phyloP scores from a whole-genome alignment of 148 eudicot species.

The Beta vulgaris region DNA sequence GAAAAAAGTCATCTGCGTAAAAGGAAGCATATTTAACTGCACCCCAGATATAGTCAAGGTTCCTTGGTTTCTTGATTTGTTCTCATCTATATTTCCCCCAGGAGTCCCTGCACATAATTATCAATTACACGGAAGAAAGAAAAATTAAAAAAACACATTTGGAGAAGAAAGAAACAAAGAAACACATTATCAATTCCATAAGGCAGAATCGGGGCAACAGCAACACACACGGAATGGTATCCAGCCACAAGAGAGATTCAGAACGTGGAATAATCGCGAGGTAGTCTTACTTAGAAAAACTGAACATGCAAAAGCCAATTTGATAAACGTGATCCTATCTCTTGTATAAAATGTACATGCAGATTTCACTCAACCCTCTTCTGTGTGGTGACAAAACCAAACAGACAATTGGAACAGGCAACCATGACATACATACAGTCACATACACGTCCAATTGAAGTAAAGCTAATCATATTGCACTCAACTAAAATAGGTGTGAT shows the following conservation, averaged over 20 bases:
- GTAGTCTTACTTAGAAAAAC: neutral
- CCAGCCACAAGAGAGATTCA: neutral
- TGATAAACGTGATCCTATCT: neutral
- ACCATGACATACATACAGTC: neutral
- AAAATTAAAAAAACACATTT: neutral
- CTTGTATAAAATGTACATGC: neutral
- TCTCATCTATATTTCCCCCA: slow-evolving; percentile 51
- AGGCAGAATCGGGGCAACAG: neutral
- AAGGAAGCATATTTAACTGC: slow-evolving; percentile 76
- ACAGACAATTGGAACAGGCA: neutral
- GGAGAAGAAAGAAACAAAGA: neutral
- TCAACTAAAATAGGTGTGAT: neutral
- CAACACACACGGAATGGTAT: neutral
- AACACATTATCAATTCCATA: no score
- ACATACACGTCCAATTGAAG: neutral
- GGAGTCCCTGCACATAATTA: slow-evolving; percentile 49
- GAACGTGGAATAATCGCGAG: neutral
- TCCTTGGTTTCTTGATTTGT: slow-evolving; percentile 55
- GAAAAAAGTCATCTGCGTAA: slow-evolving; percentile 85
- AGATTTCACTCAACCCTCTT: neutral
- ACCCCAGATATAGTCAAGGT: slow-evolving; percentile 74
- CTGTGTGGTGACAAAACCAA: neutral
- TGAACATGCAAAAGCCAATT: neutral
- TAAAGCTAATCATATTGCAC: neutral
- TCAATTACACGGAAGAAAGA: neutral